Conservation (phyloP, 2,329 filamentous ascomycete species). For the Cladophialophora yegresii region DNA sequence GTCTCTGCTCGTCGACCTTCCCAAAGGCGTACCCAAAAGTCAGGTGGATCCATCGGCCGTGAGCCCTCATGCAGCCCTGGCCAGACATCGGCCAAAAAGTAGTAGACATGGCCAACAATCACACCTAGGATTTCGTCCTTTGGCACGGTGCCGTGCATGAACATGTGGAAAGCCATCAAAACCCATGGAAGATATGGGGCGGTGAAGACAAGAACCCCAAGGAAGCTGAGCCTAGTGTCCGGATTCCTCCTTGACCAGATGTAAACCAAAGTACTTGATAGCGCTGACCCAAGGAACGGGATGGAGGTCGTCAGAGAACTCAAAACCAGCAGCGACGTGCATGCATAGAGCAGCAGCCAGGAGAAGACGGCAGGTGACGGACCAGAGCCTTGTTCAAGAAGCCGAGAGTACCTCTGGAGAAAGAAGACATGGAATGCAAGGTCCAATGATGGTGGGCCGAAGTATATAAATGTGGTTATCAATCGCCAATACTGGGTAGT, state of each 20-base stretch:
- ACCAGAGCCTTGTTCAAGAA: conserved; percentile 92
- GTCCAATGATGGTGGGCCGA: conserved; percentile 89
- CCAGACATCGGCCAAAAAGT: conserved; percentile 97
- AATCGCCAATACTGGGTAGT: conserved; percentile 85
- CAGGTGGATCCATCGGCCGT: conserved; percentile 82
- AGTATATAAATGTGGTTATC: conserved; percentile 96
- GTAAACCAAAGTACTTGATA: conserved; percentile 92
- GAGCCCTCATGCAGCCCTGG: conserved; percentile 83
- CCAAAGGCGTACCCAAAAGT: conserved; percentile 86
- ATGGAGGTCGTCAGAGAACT: conserved; percentile 81
- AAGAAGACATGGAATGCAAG: conserved; percentile 98
- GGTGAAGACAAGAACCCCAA: conserved; percentile 86
- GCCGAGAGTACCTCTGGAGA: conserved; percentile 89
- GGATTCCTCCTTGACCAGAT: conserved; percentile 97
- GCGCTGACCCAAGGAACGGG: conserved; percentile 86
- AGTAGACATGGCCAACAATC: conserved; percentile 93
- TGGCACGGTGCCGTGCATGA: conserved; percentile 85
- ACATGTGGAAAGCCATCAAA: conserved; percentile 83
- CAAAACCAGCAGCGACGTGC: conserved; percentile 73
- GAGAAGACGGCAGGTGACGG: conserved; percentile 90
- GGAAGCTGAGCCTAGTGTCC: conserved; percentile 82
- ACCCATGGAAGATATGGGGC: conserved; percentile 97
- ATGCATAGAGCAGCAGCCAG: conserved; percentile 88
- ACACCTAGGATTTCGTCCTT: conserved; percentile 97
- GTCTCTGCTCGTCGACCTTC: conserved; percentile 55